Percentiles rank a stretch among this genome's conserved stretches.
Evolutionary conservation across 2,329 filamentous ascomycete genomes (phyloP).

Genomic region (Trichoderma polysporum): DNA sequence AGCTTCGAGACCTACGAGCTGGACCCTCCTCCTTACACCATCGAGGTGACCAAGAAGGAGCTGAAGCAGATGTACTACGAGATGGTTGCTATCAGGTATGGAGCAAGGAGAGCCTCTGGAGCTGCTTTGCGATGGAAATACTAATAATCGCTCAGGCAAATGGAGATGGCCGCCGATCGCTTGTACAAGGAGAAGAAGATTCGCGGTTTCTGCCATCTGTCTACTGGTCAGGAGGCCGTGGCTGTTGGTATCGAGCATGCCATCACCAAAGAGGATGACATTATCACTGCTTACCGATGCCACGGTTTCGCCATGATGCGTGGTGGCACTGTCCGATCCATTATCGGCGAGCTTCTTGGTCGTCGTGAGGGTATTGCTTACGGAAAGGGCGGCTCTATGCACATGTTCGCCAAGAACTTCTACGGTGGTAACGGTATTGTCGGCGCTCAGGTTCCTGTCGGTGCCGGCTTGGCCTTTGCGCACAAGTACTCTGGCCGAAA

Average conservation of each 20-base stretch:
- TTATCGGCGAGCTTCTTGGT: constrained; percentile 94
- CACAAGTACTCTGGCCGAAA: constrained; percentile 90
- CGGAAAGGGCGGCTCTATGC: constrained; percentile 99
- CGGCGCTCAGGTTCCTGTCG: constrained; percentile 95
- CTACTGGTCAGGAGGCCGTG: constrained; percentile 95
- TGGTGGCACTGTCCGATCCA: constrained; percentile 82
- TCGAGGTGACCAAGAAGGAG: constrained; percentile 95
- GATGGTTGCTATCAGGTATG: constrained; percentile 92
- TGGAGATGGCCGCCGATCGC: constrained; percentile 99
- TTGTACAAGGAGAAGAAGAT: constrained; percentile 99
- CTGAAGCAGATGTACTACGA: constrained; percentile 99
- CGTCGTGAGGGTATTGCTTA: constrained; percentile 95
- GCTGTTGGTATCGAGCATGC: constrained; percentile 96
- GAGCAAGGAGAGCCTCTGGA: neutral
- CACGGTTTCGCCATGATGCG: constrained; percentile 98
- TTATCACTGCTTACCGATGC: constrained; percentile 98
- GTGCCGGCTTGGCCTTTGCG: constrained; percentile 93
- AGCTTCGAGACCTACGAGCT: constrained; percentile 99
- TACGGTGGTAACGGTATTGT: constrained; percentile 99
- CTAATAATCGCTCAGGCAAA: constrained; percentile 65
- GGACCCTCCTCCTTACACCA: constrained; percentile 89
- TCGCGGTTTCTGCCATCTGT: constrained; percentile 98
- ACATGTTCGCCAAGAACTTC: constrained; percentile 98
- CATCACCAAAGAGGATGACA: constrained; percentile 83
- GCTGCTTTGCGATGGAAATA: constrained; percentile 1